Percentiles rank a stretch among this genome's conserved stretches.
These are phyloP conservation scores for Platanthera guangdongensis DNA, from an alignment of 106 monocot species.

Conservation along the genomic window DNA sequence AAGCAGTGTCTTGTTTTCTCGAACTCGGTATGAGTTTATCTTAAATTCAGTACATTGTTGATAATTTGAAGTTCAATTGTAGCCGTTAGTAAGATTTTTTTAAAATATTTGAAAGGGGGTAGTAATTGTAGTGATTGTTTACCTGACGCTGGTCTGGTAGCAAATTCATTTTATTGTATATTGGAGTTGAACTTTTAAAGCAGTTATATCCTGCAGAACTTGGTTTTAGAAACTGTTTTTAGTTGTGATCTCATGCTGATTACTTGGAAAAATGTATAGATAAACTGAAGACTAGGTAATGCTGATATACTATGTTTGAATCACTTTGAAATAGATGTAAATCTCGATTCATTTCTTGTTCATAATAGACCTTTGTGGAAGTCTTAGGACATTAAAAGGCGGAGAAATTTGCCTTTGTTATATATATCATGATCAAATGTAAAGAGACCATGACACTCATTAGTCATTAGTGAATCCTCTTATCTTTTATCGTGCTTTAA, in stretches of 20 bases:
- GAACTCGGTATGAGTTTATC: conserved; percentile 42
- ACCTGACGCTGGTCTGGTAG: no score
- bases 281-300: not conserved
- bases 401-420: not conserved
- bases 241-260: not conserved
- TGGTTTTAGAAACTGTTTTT: no score
- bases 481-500: not conserved
- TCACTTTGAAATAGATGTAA: not conserved
- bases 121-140: not conserved
- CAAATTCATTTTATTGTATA: no score
- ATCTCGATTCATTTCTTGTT: not conserved
- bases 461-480: not conserved
- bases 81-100: not conserved
- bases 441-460: not conserved
- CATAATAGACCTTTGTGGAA: not conserved
- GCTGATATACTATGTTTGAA: not conserved
- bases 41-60: not conserved
- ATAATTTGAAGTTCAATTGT: not conserved
- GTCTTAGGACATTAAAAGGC: not conserved
- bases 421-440: not conserved
- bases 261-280: not conserved
- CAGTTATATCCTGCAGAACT: no score
- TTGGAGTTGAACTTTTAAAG: no score
- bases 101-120: not conserved
- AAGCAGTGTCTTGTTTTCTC: conserved; percentile 44